phyloP scores from a whole-genome alignment of 2,329 filamentous ascomycete genomes.

The Pseudogymnoascus sp. region DNA sequence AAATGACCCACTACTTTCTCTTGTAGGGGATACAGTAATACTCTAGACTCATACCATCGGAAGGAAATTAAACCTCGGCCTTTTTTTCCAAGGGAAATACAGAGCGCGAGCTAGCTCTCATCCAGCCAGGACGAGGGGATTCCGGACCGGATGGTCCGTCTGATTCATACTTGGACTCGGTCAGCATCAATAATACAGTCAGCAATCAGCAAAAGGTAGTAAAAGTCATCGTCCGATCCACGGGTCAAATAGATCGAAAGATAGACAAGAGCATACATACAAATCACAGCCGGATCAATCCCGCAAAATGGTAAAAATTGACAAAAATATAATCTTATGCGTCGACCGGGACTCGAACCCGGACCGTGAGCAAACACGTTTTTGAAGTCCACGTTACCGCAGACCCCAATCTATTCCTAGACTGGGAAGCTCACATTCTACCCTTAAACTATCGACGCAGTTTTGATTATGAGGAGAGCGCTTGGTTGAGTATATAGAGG shows the following conservation, averaged over 20 bases:
- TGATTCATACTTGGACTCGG: background rate
- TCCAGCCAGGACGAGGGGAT: background rate
- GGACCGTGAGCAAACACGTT: conserved; percentile 2
- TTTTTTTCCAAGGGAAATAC: background rate
- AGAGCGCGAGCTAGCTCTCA: background rate
- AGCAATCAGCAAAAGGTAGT: background rate
- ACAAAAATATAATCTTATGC: background rate
- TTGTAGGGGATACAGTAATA: background rate
- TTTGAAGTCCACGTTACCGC: conserved; percentile 9
- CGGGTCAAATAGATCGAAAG: background rate
- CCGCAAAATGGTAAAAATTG: background rate
- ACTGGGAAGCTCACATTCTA: conserved; percentile 10
- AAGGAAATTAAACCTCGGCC: background rate
- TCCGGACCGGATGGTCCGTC: background rate
- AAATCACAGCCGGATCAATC: background rate
- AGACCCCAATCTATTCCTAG: conserved; percentile 5
- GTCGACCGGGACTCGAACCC: conserved; percentile 10
- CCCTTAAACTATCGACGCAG: conserved; percentile 9
- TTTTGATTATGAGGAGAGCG: background rate
- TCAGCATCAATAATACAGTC: background rate
- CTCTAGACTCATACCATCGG: background rate
- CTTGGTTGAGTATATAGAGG: background rate
- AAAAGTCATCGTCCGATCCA: background rate
- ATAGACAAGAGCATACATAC: background rate
- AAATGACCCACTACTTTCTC: background rate